A percentile compares a stretch with the other conserved stretches of the same genome.
Evolutionary conservation across 345 rosid species (phyloP).

Genomic region (Heritiera littoralis): DNA sequence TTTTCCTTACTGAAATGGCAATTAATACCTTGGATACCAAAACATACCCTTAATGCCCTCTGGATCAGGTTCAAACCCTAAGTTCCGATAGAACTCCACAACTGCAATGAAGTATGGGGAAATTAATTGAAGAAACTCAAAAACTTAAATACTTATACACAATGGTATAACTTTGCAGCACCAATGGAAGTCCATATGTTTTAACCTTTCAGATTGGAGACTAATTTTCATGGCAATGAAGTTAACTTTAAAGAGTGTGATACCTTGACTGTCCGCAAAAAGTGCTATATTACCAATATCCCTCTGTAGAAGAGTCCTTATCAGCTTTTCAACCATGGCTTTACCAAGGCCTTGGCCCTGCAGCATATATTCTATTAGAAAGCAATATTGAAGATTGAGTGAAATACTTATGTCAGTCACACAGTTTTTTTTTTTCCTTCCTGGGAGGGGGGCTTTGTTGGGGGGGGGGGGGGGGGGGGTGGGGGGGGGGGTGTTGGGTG

Average conservation of each 20-base stretch:
- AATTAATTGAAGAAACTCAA: constrained; percentile 12
- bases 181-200: not conserved
- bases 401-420: not conserved
- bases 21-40: constrained; percentile 78
- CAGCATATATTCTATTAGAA: constrained; percentile 27
- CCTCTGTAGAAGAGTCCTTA: constrained; percentile 81
- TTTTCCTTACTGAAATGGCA: not conserved
- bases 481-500: too few species aligned
- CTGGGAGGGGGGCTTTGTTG: too few species aligned
- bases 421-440: not conserved
- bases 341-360: constrained; percentile 97
- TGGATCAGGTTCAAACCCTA: constrained; percentile 95
- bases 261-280: constrained; percentile 97
- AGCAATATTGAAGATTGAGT: constrained; percentile 6
- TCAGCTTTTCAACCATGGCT: constrained; percentile 82
- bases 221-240: not conserved
- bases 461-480: not conserved
- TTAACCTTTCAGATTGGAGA: not conserved
- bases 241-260: constrained; percentile 17
- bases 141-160: not conserved
- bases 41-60: constrained; percentile 99
- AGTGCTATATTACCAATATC: constrained; percentile 97
- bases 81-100: constrained; percentile 87
- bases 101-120: constrained; percentile 47
- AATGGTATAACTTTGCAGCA: not conserved